Conservation (phyloP, 768 basidiomycete genomes). For the Mrakia gelida region DNA sequence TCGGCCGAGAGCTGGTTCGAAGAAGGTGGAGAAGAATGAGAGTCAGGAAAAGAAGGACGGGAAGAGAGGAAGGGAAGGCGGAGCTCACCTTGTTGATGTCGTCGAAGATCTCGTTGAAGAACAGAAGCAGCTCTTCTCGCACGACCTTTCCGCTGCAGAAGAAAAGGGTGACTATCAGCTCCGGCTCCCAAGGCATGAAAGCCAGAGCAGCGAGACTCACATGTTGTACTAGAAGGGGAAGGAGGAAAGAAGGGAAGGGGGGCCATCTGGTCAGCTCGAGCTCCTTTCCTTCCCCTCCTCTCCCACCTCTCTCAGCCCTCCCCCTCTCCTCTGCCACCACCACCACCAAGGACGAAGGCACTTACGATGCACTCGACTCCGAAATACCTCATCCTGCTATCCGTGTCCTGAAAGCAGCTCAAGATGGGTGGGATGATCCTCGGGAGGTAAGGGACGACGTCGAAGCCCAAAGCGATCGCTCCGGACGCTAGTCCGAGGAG, state of each 20-base stretch:
- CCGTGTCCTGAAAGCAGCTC: slow-evolving; percentile 85
- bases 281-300: not conserved
- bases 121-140: slow-evolving; percentile 91
- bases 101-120: slow-evolving; percentile 98
- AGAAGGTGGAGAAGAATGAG: not conserved
- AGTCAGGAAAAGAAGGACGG: not conserved
- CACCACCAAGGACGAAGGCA: not conserved
- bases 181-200: too few species aligned
- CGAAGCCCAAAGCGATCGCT: slow-evolving; percentile 91
- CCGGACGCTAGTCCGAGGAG: slow-evolving; percentile 93
- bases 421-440: slow-evolving; percentile 85
- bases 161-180: not conserved
- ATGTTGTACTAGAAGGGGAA: slow-evolving; percentile 67
- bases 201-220: not conserved
- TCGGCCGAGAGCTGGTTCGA: slow-evolving; percentile 79
- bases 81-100: slow-evolving; percentile 81
- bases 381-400: slow-evolving; percentile 88
- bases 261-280: not conserved
- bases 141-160: slow-evolving; percentile 57
- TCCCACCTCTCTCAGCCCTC: not conserved
- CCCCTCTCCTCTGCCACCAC: too few species aligned
- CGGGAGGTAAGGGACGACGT: slow-evolving; percentile 90
- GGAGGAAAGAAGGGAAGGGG: not conserved
- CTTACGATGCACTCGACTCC: slow-evolving; percentile 79
- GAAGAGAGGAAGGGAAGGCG: not conserved